Evolutionary conservation across 129 eudicot species (phyloP), one percentile per base, ranked within the genome.

Genomic region (Flaveria ramosissima): DNA sequence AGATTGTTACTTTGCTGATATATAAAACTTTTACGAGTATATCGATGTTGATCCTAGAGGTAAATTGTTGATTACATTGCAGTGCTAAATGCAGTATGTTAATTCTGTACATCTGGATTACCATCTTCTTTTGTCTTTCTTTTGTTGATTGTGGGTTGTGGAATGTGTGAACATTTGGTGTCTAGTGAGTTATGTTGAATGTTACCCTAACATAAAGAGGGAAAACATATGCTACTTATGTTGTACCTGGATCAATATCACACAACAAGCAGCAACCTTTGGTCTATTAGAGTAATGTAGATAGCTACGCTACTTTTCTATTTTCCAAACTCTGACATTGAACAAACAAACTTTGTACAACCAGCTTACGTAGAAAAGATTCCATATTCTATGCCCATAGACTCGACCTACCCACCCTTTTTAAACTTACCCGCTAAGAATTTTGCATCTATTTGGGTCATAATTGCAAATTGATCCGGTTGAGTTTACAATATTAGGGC

Each of bases 161-260:
- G 62, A 32, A 20, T 26, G 36, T 30, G 36, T 30, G 36, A 30
- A 30, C 42, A 39, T 39, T 65, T 55, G 74, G 57, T 68, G 56
- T 27, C 41, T 42, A 15, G 23, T 14, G 17, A 66, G 53, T 26
- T 36, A 41, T 67, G 15, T 39, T 77, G 67, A 12, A 68, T 76
- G 9, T 23, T 20, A 66, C 23, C 50, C 32, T 17, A 46, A 61
- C 71, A 75, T 75, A 61, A 75, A 62, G 32, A 75, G 72, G 50
- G 70, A 63, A 60, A 76, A 8, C 36, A 14, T 30, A 36, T 63
- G 52, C 50, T 64, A 13, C 63, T 64, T 64, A 23, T 64, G 64
- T 48, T 76, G 80, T 76, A 48, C 69, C 42, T 73, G 13, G 41
- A 21, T 73, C 77, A 59, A 42, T 59, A 24, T 64, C 36, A 64